Conservation (phyloP, 208 protist genomes). For the Crithidia mellificae region DNA sequence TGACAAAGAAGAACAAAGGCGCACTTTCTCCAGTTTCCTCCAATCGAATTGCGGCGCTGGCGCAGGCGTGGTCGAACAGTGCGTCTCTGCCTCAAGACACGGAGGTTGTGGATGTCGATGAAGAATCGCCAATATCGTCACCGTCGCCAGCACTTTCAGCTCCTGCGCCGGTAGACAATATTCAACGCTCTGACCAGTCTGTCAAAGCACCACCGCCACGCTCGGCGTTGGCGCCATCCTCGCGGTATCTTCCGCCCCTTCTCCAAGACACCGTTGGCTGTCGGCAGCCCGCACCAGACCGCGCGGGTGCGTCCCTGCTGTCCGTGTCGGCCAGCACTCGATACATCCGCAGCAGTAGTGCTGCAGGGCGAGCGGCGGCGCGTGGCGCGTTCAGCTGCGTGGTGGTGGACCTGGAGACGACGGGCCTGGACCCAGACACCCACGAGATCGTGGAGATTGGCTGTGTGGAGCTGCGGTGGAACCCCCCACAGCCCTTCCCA, state of each 20-base stretch:
- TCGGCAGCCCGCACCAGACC: too few relatives aligned
- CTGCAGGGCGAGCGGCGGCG: not conserved
- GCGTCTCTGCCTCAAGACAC: too few relatives aligned
- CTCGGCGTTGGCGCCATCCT: conserved; percentile 5
- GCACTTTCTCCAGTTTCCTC: not conserved
- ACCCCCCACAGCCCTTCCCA: conserved; percentile 1
- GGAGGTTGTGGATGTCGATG: not conserved
- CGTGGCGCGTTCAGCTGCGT: conserved; percentile 35
- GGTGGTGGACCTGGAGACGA: conserved; percentile 71
- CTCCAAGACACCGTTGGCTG: conserved; percentile 17
- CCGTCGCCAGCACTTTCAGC: too few relatives aligned
- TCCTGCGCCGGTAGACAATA: too few relatives aligned
- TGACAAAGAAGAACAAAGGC: not conserved
- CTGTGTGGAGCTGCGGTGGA: conserved; percentile 64
- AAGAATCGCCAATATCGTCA: not conserved
- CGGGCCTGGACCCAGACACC: conserved; percentile 43
- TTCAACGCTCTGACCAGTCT: not conserved
- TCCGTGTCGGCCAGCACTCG: too few relatives aligned
- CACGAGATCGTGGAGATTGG: conserved; percentile 66
- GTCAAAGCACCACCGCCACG: not conserved
- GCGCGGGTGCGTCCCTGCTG: too few relatives aligned
- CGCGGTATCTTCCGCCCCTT: not conserved
- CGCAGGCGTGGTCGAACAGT: not conserved
- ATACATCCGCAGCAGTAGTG: too few relatives aligned
- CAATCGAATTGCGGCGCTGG: not conserved